phyloP scores from a whole-genome alignment of 2,329 filamentous ascomycete species.

The Monilinia polystroma region DNA sequence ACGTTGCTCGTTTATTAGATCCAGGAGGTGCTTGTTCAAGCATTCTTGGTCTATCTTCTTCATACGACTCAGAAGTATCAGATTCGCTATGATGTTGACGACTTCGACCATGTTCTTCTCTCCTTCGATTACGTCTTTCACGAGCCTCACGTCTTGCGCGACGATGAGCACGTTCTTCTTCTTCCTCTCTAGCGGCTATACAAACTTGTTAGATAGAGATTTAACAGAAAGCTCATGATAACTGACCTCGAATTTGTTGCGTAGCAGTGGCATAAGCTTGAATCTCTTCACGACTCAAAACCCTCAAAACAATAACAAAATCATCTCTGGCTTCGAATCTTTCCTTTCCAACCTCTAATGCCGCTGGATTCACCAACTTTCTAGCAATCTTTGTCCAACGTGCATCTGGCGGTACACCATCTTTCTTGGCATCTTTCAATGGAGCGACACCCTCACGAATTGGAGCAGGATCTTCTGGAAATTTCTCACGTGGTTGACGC shows the following conservation, averaged over 20 bases:
- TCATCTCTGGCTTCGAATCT: conserved; percentile 89
- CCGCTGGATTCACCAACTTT: conserved; percentile 84
- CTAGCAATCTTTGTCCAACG: conserved; percentile 93
- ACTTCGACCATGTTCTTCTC: conserved; percentile 24
- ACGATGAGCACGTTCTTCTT: conserved; percentile 36
- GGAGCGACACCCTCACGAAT: conserved; percentile 88
- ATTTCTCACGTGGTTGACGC: conserved; percentile 76
- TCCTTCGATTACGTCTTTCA: conserved; percentile 38
- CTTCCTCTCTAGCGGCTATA: conserved; percentile 38
- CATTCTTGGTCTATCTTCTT: conserved; percentile 33
- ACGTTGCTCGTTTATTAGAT: conserved; percentile 29
- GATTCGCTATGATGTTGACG: conserved; percentile 31
- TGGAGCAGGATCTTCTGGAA: conserved; percentile 82
- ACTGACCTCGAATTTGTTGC: conserved; percentile 73
- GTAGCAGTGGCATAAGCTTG: conserved; percentile 82
- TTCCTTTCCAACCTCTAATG: conserved; percentile 82
- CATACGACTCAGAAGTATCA: conserved; percentile 28
- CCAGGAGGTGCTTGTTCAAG: conserved; percentile 34
- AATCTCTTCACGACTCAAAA: conserved; percentile 85
- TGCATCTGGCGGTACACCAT: conserved; percentile 73
- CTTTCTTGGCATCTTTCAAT: conserved; percentile 81
- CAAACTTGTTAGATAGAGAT: background rate
- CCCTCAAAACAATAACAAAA: conserved; percentile 88
- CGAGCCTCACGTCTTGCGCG: conserved; percentile 38
- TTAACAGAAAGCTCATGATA: background rate